These are phyloP conservation scores for Ceratocystiopsis sp. DNA, from an alignment of 2,329 filamentous ascomycete genomes.

Conservation along the genomic window DNA sequence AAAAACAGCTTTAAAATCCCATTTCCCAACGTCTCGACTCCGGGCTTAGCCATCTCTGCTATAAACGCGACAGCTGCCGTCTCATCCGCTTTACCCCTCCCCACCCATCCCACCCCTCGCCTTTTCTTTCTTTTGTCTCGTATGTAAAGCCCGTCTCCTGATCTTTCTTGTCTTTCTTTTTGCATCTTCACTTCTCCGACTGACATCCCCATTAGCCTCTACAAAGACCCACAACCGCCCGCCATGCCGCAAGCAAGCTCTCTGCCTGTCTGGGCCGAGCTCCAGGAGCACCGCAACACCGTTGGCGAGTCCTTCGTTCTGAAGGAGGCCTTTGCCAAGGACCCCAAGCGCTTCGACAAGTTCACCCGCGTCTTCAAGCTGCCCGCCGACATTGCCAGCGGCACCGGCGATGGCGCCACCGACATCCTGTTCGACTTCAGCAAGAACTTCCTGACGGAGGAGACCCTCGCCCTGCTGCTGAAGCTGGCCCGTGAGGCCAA, in stretches of 20 bases:
- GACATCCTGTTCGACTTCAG: slow-evolving; percentile 97
- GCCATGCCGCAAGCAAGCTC: slow-evolving; percentile 70
- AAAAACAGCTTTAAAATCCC: too few species aligned
- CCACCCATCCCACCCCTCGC: too few species aligned
- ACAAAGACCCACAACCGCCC: slow-evolving; percentile 1
- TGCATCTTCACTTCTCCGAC: too few species aligned
- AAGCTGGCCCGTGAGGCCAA: slow-evolving; percentile 84
- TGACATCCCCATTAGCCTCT: too few species aligned
- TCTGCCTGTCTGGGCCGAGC: slow-evolving; percentile 72
- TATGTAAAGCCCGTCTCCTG: too few species aligned
- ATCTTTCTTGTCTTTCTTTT: too few species aligned
- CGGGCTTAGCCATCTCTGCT: too few species aligned
- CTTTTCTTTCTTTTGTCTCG: too few species aligned
- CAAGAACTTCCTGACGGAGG: slow-evolving; percentile 95
- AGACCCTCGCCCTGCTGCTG: slow-evolving; percentile 72
- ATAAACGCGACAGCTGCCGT: too few species aligned
- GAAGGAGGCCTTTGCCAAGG: slow-evolving; percentile 81
- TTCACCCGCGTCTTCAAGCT: slow-evolving; percentile 77
- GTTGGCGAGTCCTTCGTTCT: slow-evolving; percentile 81
- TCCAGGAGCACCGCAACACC: slow-evolving; percentile 76
- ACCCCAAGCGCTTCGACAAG: slow-evolving; percentile 76
- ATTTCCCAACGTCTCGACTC: too few species aligned
- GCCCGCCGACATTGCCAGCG: slow-evolving; percentile 51
- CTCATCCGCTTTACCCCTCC: too few species aligned
- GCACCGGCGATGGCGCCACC: slow-evolving; percentile 25